A percentile compares a stretch with the other conserved stretches of the same genome.
Conservation (phyloP, 352 stramenopile species). For the Ophiocytium majus region DNA sequence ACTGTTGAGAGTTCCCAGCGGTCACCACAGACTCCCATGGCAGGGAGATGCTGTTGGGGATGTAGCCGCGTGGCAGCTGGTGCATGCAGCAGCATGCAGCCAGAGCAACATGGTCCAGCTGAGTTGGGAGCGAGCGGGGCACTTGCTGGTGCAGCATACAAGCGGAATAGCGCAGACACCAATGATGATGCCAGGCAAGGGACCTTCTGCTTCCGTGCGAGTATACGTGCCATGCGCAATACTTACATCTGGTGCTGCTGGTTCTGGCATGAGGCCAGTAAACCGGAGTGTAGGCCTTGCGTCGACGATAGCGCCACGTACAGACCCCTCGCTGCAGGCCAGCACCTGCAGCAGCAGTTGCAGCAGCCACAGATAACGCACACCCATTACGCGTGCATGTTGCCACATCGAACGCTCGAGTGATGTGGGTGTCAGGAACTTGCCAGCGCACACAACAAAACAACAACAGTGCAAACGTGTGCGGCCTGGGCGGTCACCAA, state of each 20-base stretch:
- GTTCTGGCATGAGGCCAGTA: not conserved
- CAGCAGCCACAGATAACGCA: not conserved
- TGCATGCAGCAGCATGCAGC: not conserved
- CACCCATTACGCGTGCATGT: not conserved
- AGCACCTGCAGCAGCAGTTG: not conserved
- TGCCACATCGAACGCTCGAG: not conserved
- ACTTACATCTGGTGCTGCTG: not conserved
- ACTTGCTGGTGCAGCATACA: not conserved
- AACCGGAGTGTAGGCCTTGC: not conserved
- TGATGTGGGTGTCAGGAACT: not conserved
- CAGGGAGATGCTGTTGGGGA: conserved; percentile 13
- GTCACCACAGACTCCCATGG: not conserved
- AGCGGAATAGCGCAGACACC: not conserved
- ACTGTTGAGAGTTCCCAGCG: not conserved
- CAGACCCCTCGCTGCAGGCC: not conserved
- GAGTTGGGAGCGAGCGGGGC: no score
- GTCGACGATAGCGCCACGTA: not conserved
- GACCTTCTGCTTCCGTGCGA: not conserved
- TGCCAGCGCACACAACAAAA: no score
- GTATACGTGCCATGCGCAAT: not conserved
- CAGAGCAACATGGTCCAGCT: not conserved
- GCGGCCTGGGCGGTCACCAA: no score
- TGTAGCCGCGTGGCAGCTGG: not conserved
- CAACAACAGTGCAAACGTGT: no score
- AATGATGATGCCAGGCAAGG: not conserved